Evolutionary conservation across 2,329 filamentous ascomycete genomes (phyloP), one percentile per base, ranked within the genome.

Genomic region (Cladosporium sp.): DNA sequence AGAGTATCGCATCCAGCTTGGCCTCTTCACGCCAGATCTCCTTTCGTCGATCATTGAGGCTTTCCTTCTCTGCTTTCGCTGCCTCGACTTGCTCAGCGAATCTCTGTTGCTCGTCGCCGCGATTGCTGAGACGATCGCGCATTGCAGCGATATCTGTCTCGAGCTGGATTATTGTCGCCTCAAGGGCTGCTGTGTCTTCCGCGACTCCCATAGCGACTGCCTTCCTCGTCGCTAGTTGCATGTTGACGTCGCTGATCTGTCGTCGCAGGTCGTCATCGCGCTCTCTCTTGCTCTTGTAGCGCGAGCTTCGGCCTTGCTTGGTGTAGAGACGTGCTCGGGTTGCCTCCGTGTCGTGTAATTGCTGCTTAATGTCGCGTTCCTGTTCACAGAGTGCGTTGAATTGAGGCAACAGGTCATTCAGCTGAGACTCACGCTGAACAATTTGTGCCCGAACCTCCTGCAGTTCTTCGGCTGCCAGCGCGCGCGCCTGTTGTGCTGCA

Each of bases 21-120:
- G 93, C 91, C 61, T 96, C 90, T 71, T 97, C 91, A 65, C 94
- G 87, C 72, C 90, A 91, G 22, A 99, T 81, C 60, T 89, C 82
- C 74, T 95, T 96, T 66, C 91, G 84, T 71, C 96, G 88, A 62
- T 99, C 94, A 61, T 88, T 84, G 12, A 97, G 78, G 47, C 83
- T 85, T 66, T 96, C 90, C 52, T 90, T 79, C 32, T 83, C 82
- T 65, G 96, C 90, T 68, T 90, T 90, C 8, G 91, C 90, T 60
- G 82, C 81, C 61, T 90, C 85, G 1, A 92, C 83, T 61, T 91
- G 82, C 56, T 92, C 85, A 19, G 86, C 84, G 36, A 96, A 81
- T 22, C 82, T 81, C 53, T 88, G 83, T 59, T 91, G 85, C 60
- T 88, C 87, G 48, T 86, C 86, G 22, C 88, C 88, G 70, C 91